Base-by-base conservation (phyloP, 768 basidiomycete genomes). In the Thelephora ganbajun region DNA sequence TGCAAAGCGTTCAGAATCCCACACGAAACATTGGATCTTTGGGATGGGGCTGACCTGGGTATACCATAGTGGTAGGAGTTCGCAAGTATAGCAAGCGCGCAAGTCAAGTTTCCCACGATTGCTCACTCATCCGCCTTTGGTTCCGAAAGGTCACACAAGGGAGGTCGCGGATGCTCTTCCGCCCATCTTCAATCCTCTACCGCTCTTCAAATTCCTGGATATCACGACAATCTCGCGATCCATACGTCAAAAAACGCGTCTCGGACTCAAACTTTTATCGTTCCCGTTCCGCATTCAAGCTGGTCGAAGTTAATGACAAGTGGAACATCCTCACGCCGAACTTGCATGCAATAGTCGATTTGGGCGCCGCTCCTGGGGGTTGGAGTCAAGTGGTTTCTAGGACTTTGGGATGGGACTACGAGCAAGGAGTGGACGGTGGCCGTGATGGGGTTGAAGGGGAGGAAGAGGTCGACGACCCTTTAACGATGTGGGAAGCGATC, bases 301-400 rank as follows among this genome's bases (percentile, higher is more conserved):
- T 97, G 13, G 62, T 91, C 50, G 85, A 92, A 55, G 73, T 98
- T 44, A 69, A 87, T 57, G 61, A 70, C 0, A 66, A 69, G 34
- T 77, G 69, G 61, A 70, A 65, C 1, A 77, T 89, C 52, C 64
- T 82, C 37, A 59, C 61, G 14, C 60, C 63, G 20, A 70, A 82
- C 47, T 75, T 83, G 4, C 68, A 61, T 1, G 69, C 73, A 14
- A 77, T 94, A 0, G 77, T 93, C 1, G 93, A 96, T 62, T 74
- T 96, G 18, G 93, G 94, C 13, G 87, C 87, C 0, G 88, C 91
- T 0, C 94, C 93, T 0, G 92, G 92, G 0, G 90, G 90, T 0
- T 98, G 94, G 93, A 84, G 83, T 44, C 92, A 96, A 58, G 91
- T 91, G 11, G 79, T 77, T 12, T 73, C 77, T 0, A 69, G 68